Conservation (phyloP, 805 yeast genomes). For the Myxozyma vanderwaltii region DNA sequence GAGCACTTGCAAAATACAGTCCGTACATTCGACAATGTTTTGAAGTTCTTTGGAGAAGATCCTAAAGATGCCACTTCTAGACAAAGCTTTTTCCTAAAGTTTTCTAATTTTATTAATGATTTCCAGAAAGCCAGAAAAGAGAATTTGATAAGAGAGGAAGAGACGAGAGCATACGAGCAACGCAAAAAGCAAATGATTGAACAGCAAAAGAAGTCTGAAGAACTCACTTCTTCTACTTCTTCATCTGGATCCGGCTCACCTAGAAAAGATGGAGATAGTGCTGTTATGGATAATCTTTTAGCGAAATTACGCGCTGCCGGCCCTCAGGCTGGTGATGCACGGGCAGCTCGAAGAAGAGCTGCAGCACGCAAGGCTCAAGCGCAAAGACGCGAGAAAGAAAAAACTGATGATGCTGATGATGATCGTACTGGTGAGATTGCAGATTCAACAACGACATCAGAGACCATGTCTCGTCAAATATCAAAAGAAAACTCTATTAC, state of each 20-base stretch:
- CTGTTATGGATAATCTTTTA: slow-evolving; percentile 81
- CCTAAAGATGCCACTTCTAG: slow-evolving; percentile 66
- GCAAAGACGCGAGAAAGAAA: slow-evolving; percentile 5
- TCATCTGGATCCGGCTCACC: slow-evolving; percentile 20
- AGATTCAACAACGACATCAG: background rate
- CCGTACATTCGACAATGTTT: slow-evolving; percentile 65
- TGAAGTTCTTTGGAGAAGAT: slow-evolving; percentile 92
- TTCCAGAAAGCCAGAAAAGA: slow-evolving; percentile 79
- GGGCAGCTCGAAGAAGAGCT: slow-evolving; percentile 79
- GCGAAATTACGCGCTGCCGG: slow-evolving; percentile 88
- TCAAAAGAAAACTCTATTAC: background rate
- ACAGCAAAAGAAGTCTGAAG: slow-evolving; percentile 45
- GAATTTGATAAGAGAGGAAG: slow-evolving; percentile 80
- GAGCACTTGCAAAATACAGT: slow-evolving; percentile 65
- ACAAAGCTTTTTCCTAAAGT: slow-evolving; percentile 72
- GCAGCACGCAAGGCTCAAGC: slow-evolving; percentile 18
- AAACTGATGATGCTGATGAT: background rate
- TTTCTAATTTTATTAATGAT: slow-evolving; percentile 75
- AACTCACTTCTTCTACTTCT: slow-evolving; percentile 31
- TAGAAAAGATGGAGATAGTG: slow-evolving; percentile 42
- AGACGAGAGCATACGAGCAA: slow-evolving; percentile 71
- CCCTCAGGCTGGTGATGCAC: slow-evolving; percentile 66
- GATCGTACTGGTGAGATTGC: background rate
- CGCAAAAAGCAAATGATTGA: slow-evolving; percentile 65
- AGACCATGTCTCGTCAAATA: background rate